These are phyloP conservation scores for Borealophlyctis nickersoniae DNA, from an alignment of 192 early-diverging fungal genomes.

Conservation along the genomic window DNA sequence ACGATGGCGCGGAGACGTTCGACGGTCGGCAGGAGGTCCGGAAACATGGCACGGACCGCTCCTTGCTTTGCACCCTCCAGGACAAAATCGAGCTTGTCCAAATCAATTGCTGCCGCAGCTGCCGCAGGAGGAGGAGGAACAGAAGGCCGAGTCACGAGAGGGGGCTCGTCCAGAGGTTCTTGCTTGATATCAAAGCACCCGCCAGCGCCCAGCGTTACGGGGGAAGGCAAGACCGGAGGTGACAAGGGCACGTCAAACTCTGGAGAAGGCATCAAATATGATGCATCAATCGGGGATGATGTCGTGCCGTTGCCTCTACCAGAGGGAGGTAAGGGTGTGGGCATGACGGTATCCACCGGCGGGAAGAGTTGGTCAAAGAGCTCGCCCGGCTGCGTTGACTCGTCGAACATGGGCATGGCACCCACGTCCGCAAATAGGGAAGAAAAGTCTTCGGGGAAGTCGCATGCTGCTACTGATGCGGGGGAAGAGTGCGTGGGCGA, in stretches of 20 bases:
- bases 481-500: neutral
- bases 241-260: neutral
- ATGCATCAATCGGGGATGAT: neutral
- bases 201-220: neutral
- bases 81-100: constrained; percentile 5
- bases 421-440: neutral
- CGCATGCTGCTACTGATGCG: neutral
- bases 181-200: constrained; percentile 2
- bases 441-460: neutral
- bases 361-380: neutral
- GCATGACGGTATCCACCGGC: neutral
- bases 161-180: neutral
- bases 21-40: constrained; percentile 25
- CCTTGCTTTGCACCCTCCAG: constrained; percentile 1
- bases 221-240: neutral
- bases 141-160: neutral
- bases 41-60: constrained; percentile 19
- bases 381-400: neutral
- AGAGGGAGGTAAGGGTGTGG: neutral
- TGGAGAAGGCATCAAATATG: neutral
- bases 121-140: neutral
- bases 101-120: neutral
- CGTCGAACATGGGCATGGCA: constrained; percentile 16
- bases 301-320: neutral
- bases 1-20: constrained; percentile 19